Conservation (phyloP, 208 protist species). For the Trichomonas gallinae region DNA sequence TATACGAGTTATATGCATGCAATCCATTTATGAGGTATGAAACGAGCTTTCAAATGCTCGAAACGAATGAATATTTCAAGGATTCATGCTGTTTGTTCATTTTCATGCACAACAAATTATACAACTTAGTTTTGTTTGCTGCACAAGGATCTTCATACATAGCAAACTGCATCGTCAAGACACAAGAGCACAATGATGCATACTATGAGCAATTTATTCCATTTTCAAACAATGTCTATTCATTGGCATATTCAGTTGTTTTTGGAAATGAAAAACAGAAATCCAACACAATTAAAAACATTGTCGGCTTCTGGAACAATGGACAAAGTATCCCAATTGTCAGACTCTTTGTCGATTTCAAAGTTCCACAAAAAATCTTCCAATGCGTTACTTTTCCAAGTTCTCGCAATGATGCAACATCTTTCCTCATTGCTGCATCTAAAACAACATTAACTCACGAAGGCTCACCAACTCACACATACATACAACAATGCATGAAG, state of each 20-base stretch:
- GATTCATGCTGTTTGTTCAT: background rate
- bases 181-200: background rate
- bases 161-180: background rate
- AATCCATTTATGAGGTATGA: background rate
- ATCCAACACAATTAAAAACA: background rate
- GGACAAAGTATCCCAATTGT: background rate
- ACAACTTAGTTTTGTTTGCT: background rate
- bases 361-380: background rate
- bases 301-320: background rate
- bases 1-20: background rate
- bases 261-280: background rate
- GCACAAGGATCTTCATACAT: background rate
- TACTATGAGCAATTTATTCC: background rate
- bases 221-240: background rate
- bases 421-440: background rate
- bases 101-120: background rate
- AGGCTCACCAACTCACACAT: background rate
- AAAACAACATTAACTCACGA: background rate
- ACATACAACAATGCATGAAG: background rate
- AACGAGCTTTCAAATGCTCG: background rate
- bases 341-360: background rate
- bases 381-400: background rate
- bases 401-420: background rate
- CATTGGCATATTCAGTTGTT: background rate
- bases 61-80: background rate